Evolutionary conservation across 1,284 basidiomycete genomes (phyloP).

Genomic region (Somion occarium): DNA sequence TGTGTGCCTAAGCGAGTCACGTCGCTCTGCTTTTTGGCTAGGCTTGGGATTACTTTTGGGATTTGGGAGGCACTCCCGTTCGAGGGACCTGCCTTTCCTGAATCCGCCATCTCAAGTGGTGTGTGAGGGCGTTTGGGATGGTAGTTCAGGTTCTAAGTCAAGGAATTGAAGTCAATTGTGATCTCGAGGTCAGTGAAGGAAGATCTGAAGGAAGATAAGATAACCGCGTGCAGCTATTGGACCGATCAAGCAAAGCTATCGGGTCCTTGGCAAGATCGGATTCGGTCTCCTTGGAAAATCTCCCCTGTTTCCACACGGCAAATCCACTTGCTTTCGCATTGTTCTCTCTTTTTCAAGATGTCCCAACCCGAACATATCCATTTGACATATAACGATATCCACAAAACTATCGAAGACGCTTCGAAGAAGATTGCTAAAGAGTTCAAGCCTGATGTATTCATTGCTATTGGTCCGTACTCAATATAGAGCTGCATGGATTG

Average conservation of each 20-base stretch:
- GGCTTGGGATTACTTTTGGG: slow-evolving; percentile 62
- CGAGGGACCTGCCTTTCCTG: slow-evolving; percentile 19
- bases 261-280: no score
- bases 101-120: slow-evolving; percentile 20
- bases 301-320: no score
- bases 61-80: slow-evolving; percentile 10
- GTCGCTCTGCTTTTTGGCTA: slow-evolving; percentile 67
- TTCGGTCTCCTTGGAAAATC: no score
- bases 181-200: not conserved
- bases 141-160: not conserved
- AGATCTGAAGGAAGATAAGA: not conserved
- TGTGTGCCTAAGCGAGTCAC: slow-evolving; percentile 66
- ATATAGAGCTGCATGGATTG: no score
- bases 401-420: slow-evolving; percentile 68
- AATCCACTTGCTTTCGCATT: not conserved
- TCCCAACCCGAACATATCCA: slow-evolving; percentile 49
- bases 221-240: not conserved
- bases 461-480: slow-evolving; percentile 66
- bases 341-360: not conserved
- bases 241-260: not conserved
- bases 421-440: slow-evolving; percentile 57
- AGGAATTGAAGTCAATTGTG: not conserved
- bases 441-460: slow-evolving; percentile 75
- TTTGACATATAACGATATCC: slow-evolving; percentile 82
- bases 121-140: no score